Evolutionary conservation across 2,329 filamentous ascomycete genomes (phyloP), one percentile per base, ranked within the genome.

Genomic region (Neurospora crassa): DNA sequence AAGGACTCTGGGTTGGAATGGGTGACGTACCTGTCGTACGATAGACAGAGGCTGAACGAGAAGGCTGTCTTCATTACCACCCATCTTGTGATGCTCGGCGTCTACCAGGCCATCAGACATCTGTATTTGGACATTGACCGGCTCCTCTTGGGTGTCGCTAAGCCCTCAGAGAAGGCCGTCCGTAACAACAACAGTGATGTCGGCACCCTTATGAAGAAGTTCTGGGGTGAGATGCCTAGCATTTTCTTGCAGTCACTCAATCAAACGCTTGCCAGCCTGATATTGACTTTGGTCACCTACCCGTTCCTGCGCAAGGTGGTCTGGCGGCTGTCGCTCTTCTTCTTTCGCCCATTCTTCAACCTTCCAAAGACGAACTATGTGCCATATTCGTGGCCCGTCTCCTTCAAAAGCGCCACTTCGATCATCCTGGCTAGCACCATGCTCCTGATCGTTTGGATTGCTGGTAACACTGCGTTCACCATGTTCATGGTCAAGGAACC

Each of bases 31-130:
- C 89, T 88, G 80, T 89, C 84, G 73, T 90, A 86, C 75, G 92
- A 96, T 79, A 87, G 94, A 43, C 86, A 91, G 24, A 86, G 89
- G 69, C 82, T 97, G 72, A 98, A 98, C 79, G 95, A 98, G 83
- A 88, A 92, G 74, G 91, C 93, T 0, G 86, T 98, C 37, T 96
- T 94, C 78, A 84, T 97, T 69, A 89, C 92, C 42, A 88, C 87
- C 72, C 89, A 92, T 77, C 88, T 96, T 74, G 78, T 90, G 3
- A 80, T 90, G 0, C 85, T 96, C 63, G 92, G 92, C 4, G 72
- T 92, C 11, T 81, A 86, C n/a, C 92, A 97, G 79, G 88, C 91
- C 1, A 77, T 86, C 12, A 78, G 87, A 41, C 94, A 97, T 78
- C 83, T 97, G 18, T 89, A 87, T 78, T 83, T 83, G 69, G 94